Evolutionary conservation across 1,284 basidiomycete genomes (phyloP), one percentile per base, ranked within the genome.

Genomic region (Ceraceosorus bombacis): DNA sequence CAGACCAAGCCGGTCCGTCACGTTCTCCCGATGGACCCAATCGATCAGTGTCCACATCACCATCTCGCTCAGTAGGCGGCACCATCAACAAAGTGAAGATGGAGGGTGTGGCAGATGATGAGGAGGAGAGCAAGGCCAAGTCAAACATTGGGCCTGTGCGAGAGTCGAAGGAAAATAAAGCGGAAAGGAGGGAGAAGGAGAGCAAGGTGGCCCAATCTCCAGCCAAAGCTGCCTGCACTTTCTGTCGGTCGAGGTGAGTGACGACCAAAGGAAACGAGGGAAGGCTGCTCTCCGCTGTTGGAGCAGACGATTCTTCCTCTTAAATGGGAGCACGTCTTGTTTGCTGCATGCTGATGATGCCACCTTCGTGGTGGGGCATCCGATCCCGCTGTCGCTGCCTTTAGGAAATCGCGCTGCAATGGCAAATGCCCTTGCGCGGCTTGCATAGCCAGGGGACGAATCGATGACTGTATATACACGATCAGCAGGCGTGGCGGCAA

Each of bases 391-490:
- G 27, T 55, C 40, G 2, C 12, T 41, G 13, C 50, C 12, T 41
- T 13, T 51, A 58, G 65, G 6, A 73, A 73, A 57, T 73, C 72
- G 50, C 60, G 70, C 57, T 73, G 72, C 51, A 72, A 73, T 36
- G 72, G 72, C 49, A 71, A 68, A 58, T 69, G 71, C 49, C 72
- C 72, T 0, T 73, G 72, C 53, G 65, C 65, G 27, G 65, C 71
- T 17, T 73, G 72, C 49, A 61, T 70, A 5, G 66, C 59, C 39
- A 58, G 71, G 38, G 68, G 65, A 0, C 66, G 65, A 41, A 58
- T 59, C 1, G 68, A 72, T 50, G 72, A 73, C 41, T 73, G 72
- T 55, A 60, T 69, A 48, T 73, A 68, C 66, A 73, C 72, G 2
- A 60, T 72, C 41, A 72, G 70, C 6, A 59, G 72, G 49, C 67